Evolutionary conservation across 2,329 filamentous ascomycete genomes (phyloP).

Genomic region (Cadophora sp.): DNA sequence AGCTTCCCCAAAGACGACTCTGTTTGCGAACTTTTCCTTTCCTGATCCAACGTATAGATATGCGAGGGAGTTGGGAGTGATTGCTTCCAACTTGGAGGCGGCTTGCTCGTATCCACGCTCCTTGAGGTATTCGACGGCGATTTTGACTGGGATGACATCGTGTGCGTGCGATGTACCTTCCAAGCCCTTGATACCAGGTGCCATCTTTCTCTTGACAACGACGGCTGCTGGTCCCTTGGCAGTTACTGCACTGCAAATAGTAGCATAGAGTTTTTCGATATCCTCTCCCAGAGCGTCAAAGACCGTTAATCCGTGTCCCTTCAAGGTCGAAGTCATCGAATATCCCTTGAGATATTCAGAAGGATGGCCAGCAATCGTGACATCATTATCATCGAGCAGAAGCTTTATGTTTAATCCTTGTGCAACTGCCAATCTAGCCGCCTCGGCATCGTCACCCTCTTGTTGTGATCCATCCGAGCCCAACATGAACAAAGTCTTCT

Average conservation of each 20-base stretch:
- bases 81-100: conserved; percentile 30
- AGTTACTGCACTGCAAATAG: conserved; percentile 44
- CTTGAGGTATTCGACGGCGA: conserved; percentile 47
- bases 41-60: conserved; percentile 44
- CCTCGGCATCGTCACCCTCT: conserved; percentile 50
- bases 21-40: conserved; percentile 47
- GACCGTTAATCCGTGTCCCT: conserved; percentile 48
- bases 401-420: conserved; percentile 48
- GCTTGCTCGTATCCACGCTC: conserved; percentile 45
- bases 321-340: conserved; percentile 43
- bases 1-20: conserved; percentile 48
- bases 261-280: conserved; percentile 46
- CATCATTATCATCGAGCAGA: conserved; percentile 50
- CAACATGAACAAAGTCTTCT: conserved; percentile 47
- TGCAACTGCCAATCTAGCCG: conserved; percentile 48
- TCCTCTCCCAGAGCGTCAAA: conserved; percentile 47
- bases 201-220: conserved; percentile 45
- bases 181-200: conserved; percentile 46
- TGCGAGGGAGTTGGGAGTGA: conserved; percentile 33
- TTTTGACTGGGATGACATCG: conserved; percentile 48
- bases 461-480: conserved; percentile 51
- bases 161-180: conserved; percentile 47
- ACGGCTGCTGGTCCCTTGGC: conserved; percentile 45
- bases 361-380: conserved; percentile 49
- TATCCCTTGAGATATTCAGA: conserved; percentile 49